phyloP scores from a whole-genome alignment of 106 monocot genomes.

The Phalaenopsis equestris region DNA sequence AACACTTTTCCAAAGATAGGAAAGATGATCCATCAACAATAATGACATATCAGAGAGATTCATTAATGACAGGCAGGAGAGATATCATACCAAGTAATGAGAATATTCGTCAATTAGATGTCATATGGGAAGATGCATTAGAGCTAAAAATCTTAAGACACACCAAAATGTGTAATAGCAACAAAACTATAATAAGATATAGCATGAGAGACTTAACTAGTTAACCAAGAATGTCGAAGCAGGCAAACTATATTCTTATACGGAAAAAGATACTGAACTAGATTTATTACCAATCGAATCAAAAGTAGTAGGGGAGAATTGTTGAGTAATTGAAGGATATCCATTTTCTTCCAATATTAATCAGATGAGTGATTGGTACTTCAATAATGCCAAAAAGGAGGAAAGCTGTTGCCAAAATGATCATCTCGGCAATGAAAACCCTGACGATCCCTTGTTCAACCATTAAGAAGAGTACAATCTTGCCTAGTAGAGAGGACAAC shows the following conservation, averaged over 20 bases:
- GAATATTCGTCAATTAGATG: neutral
- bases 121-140: neutral
- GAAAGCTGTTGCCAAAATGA: neutral
- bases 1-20: neutral
- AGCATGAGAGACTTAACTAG: neutral
- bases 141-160: neutral
- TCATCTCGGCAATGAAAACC: neutral
- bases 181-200: neutral
- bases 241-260: neutral
- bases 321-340: neutral
- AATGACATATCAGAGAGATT: neutral
- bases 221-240: neutral
- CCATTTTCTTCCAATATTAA: neutral
- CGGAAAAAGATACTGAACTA: neutral
- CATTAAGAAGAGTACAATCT: neutral
- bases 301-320: neutral
- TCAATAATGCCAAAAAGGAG: too few species aligned
- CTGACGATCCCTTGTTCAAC: neutral
- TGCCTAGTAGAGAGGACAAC: neutral
- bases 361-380: too few species aligned
- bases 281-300: neutral
- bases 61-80: too few species aligned
- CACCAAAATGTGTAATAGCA: neutral
- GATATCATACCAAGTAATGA: neutral
- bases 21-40: neutral